A percentile compares a stretch with the other conserved stretches of the same genome.
These are phyloP conservation scores for Kwoniella bestiolae DNA, from an alignment of 768 basidiomycete species.

Conservation along the genomic window DNA sequence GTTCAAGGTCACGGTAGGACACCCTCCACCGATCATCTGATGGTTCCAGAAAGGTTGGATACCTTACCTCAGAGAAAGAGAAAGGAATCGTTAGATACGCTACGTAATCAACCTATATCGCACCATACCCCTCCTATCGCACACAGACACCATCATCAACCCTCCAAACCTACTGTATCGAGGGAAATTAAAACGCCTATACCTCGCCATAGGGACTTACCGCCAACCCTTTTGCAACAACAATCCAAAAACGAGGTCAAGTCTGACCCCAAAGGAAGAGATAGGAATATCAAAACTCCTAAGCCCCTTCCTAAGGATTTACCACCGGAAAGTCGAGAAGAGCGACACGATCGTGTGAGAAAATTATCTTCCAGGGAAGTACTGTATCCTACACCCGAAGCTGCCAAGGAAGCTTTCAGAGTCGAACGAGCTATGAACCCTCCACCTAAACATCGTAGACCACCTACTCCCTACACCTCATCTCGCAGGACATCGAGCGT, in stretches of 20 bases:
- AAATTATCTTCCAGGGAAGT: constrained; percentile 35
- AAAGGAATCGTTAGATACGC: constrained; percentile 17
- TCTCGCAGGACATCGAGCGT: background rate
- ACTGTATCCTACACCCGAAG: constrained; percentile 39
- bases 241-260: background rate
- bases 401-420: constrained; percentile 37
- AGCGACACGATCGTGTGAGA: constrained; percentile 14
- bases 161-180: background rate
- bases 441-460: constrained; percentile 27
- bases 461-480: constrained; percentile 42
- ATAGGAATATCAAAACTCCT: constrained; percentile 1
- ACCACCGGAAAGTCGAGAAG: constrained; percentile 6
- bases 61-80: constrained; percentile 16
- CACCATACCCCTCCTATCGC: background rate
- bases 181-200: background rate
- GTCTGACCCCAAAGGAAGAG: background rate
- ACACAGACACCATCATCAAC: background rate
- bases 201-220: background rate
- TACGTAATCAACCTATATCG: background rate
- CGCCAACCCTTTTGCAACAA: background rate
- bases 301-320: constrained; percentile 1
- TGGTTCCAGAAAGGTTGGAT: constrained; percentile 16
- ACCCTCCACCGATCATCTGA: constrained; percentile 17
- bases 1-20: constrained; percentile 11
- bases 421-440: constrained; percentile 31